These are phyloP conservation scores for Austroboletus niveus DNA, from an alignment of 1,284 basidiomycete species.

Conservation along the genomic window DNA sequence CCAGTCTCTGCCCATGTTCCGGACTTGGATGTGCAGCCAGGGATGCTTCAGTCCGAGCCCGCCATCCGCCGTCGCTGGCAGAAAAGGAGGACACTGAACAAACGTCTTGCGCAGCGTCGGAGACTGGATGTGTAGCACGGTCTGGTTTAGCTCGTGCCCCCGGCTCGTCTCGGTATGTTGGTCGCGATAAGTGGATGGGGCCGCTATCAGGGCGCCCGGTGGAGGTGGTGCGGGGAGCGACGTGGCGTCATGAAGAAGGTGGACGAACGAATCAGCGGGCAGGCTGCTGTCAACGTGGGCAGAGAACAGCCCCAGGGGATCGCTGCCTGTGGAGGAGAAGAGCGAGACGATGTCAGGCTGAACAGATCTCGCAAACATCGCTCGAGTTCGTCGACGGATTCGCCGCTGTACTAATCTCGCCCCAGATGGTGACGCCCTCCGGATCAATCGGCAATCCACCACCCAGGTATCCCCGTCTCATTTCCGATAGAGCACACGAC, in stretches of 20 bases:
- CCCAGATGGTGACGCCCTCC: slow-evolving; percentile 16
- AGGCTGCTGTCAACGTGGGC: slow-evolving; percentile 49
- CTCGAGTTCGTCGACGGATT: slow-evolving; percentile 13
- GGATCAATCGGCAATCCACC: slow-evolving; percentile 5
- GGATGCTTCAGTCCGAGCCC: slow-evolving; percentile 66
- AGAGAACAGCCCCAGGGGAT: slow-evolving; percentile 62
- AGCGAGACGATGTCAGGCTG: slow-evolving; percentile 71
- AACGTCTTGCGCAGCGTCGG: slow-evolving; percentile 68
- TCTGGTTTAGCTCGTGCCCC: slow-evolving; percentile 55
- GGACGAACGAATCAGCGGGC: slow-evolving; percentile 64
- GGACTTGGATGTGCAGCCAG: slow-evolving; percentile 76
- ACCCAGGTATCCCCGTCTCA: neutral
- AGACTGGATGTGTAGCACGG: slow-evolving; percentile 83
- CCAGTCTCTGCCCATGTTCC: slow-evolving; percentile 66
- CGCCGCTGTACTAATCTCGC: slow-evolving; percentile 15
- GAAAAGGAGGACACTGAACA: slow-evolving; percentile 55
- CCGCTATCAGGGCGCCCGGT: slow-evolving; percentile 45
- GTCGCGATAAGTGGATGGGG: slow-evolving; percentile 32
- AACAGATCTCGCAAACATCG: slow-evolving; percentile 53
- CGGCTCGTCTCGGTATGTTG: slow-evolving; percentile 24
- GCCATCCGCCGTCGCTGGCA: neutral
- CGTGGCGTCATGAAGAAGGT: slow-evolving; percentile 59
- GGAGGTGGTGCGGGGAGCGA: slow-evolving; percentile 49
- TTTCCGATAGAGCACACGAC: neutral
- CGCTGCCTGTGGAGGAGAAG: slow-evolving; percentile 74